Conservation (phyloP, 768 basidiomycete genomes). For the Roridomyces roridus region DNA sequence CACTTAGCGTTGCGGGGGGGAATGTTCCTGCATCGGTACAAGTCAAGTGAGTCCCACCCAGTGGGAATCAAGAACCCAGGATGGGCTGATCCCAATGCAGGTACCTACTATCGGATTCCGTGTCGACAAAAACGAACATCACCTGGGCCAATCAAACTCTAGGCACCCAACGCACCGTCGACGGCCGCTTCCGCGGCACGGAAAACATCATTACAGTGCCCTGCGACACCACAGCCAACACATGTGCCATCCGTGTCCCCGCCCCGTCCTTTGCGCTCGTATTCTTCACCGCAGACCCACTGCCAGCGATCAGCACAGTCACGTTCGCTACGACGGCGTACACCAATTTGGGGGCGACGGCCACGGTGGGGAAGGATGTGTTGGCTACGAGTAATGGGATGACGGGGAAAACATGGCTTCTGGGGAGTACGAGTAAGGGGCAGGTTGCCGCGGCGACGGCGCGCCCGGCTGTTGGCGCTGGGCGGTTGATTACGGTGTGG, state of each 20-base stretch:
- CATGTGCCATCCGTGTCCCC: slow-evolving; percentile 32
- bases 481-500: too few species aligned
- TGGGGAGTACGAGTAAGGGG: slow-evolving; percentile 20
- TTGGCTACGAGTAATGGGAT: slow-evolving; percentile 24
- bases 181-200: slow-evolving; percentile 31
- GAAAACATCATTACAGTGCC: slow-evolving; percentile 24
- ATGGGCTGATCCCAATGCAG: background rate
- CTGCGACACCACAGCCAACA: slow-evolving; percentile 29
- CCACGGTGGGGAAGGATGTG: slow-evolving; percentile 6
- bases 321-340: slow-evolving; percentile 17
- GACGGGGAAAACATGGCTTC: slow-evolving; percentile 10
- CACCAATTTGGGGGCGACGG: slow-evolving; percentile 10
- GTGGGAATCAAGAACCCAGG: too few species aligned
- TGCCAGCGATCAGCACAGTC: slow-evolving; percentile 6
- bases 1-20: slow-evolving; percentile 52
- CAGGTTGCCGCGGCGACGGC: too few species aligned
- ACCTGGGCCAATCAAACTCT: slow-evolving; percentile 70
- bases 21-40: slow-evolving; percentile 53
- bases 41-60: slow-evolving; percentile 53
- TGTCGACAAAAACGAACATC: slow-evolving; percentile 67
- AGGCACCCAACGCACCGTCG: slow-evolving; percentile 14
- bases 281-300: slow-evolving; percentile 28
- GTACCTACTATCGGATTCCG: slow-evolving; percentile 54
- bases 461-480: too few species aligned
- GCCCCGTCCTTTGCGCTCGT: slow-evolving; percentile 36